Conservation (phyloP, 2,329 filamentous ascomycete genomes). For the Pseudodiploospora longispora region DNA sequence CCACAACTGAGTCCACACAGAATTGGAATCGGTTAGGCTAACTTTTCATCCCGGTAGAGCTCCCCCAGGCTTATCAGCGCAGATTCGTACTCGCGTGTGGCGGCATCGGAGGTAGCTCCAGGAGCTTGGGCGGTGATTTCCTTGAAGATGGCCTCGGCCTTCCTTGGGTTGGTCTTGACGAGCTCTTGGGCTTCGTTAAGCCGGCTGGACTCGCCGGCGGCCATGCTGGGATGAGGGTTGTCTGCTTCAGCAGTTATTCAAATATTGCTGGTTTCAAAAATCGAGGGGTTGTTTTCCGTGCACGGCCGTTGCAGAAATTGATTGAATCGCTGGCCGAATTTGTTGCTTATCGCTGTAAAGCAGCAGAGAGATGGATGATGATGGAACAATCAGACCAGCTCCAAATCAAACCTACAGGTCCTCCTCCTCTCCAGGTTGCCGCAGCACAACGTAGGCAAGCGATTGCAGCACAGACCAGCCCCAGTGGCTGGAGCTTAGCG, state of each 20-base stretch:
- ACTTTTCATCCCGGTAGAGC: conserved; percentile 85
- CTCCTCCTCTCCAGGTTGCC: conserved; percentile 25
- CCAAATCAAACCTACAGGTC: background rate
- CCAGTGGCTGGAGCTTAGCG: too few species aligned
- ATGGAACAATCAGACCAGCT: conserved; percentile 6
- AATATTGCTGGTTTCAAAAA: background rate
- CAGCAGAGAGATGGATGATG: background rate
- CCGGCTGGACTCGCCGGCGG: conserved; percentile 51
- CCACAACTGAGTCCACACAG: too few species aligned
- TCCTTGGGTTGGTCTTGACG: conserved; percentile 68
- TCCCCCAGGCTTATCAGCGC: conserved; percentile 84
- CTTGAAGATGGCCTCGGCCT: conserved; percentile 83
- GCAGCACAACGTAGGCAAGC: conserved; percentile 17
- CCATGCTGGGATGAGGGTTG: conserved; percentile 32
- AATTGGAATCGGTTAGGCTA: conserved; percentile 22
- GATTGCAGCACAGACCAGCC: conserved; percentile 3
- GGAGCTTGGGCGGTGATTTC: conserved; percentile 81
- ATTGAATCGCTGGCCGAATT: conserved; percentile 1
- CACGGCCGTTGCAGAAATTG: background rate
- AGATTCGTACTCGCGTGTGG: conserved; percentile 83
- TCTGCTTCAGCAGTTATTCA: too few species aligned
- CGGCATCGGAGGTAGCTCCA: conserved; percentile 72
- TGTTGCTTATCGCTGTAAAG: background rate
- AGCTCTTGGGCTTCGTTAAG: conserved; percentile 86
- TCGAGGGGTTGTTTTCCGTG: background rate